A percentile compares a stretch with the other conserved stretches of the same genome.
These are phyloP conservation scores for Tylopilus intermedius DNA, from an alignment of 768 basidiomycete genomes.

Conservation along the genomic window DNA sequence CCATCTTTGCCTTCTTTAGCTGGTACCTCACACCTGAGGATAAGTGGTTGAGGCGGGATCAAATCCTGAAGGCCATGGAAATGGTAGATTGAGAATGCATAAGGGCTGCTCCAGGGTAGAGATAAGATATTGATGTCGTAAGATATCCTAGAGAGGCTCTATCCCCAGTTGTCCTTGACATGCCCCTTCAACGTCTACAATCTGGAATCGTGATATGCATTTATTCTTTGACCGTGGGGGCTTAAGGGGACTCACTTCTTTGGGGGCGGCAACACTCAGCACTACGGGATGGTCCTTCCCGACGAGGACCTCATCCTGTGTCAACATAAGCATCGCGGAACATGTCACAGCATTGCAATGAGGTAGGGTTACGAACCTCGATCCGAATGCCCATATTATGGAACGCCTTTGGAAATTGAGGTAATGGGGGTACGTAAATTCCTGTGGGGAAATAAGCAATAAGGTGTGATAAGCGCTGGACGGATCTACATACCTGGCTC, in stretches of 20 bases:
- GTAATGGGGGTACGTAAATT: constrained; percentile 79
- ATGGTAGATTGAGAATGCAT: constrained; percentile 8
- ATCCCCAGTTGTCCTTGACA: constrained; percentile 70
- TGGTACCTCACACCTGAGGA: constrained; percentile 80
- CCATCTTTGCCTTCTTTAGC: constrained; percentile 67
- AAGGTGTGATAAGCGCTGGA: background rate
- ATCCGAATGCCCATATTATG: constrained; percentile 91
- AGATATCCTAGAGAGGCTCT: constrained; percentile 40
- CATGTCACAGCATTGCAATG: background rate
- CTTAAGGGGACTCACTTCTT: constrained; percentile 53
- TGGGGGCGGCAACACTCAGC: constrained; percentile 69
- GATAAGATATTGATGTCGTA: constrained; percentile 1
- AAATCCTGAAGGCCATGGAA: constrained; percentile 48
- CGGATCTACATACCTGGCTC: constrained; percentile 60
- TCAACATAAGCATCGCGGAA: constrained; percentile 5
- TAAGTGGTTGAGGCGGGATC: constrained; percentile 71
- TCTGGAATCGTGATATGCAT: constrained; percentile 30
- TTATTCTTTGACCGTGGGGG: background rate
- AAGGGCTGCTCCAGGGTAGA: background rate
- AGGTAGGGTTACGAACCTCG: constrained; percentile 47
- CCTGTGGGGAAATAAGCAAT: constrained; percentile 37
- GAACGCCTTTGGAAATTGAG: constrained; percentile 79
- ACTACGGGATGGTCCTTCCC: constrained; percentile 57
- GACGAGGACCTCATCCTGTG: constrained; percentile 69
- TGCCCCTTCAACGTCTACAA: constrained; percentile 73